A percentile compares a stretch with the other conserved stretches of the same genome.
Evolutionary conservation across 139 green algal genomes (phyloP).

Genomic region (Deuterostichococcus epilithicus): DNA sequence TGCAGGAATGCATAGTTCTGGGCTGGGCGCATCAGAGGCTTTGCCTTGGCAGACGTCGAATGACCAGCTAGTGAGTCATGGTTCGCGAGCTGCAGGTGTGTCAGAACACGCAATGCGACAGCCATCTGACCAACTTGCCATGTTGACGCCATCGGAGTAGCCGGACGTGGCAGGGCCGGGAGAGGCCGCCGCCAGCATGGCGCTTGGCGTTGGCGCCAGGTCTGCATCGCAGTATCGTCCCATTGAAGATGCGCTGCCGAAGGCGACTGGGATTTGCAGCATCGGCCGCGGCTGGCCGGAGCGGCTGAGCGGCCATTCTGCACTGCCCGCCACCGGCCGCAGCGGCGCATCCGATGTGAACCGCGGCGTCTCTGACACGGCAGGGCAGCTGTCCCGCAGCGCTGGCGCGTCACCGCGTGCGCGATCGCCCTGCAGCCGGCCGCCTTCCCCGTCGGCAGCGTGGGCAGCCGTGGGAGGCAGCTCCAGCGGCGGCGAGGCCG

Average conservation of each 20-base stretch:
- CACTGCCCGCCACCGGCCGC: not conserved
- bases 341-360: not conserved
- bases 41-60: too few species aligned
- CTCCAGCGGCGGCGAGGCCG: not conserved
- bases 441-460: not conserved
- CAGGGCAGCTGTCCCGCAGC: not conserved
- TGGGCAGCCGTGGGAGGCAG: not conserved
- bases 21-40: too few species aligned
- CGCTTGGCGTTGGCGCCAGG: not conserved
- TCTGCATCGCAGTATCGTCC: not conserved
- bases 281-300: not conserved
- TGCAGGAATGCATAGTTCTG: too few species aligned
- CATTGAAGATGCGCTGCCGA: not conserved
- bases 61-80: too few species aligned
- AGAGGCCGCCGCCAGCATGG: not conserved
- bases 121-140: too few species aligned
- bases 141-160: not conserved
- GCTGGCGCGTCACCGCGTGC: too few species aligned
- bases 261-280: not conserved
- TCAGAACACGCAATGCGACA: too few species aligned
- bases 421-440: too few species aligned
- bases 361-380: too few species aligned
- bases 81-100: too few species aligned
- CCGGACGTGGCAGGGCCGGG: not conserved
- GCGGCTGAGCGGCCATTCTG: not conserved